These are phyloP conservation scores for Sporothrix brasiliensis DNA, from an alignment of 2,329 filamentous ascomycete genomes.

Conservation along the genomic window DNA sequence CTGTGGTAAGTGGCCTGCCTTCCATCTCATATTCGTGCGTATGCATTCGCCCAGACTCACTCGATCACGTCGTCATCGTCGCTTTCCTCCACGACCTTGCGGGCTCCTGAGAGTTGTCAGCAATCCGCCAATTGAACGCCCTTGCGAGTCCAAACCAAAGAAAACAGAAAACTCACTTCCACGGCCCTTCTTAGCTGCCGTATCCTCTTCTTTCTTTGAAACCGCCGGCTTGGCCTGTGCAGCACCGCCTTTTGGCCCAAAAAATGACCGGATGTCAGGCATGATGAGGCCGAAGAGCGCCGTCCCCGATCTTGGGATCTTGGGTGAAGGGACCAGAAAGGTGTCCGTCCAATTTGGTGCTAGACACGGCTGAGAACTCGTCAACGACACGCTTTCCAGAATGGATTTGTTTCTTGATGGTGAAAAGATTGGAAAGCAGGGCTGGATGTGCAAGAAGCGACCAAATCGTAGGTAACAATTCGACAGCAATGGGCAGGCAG, in stretches of 20 bases:
- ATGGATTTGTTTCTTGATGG: neutral
- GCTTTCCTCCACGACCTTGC: constrained; percentile 40
- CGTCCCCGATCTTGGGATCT: neutral
- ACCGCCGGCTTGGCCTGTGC: constrained; percentile 46
- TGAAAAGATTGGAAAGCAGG: neutral
- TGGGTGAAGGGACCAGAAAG: constrained; percentile 9
- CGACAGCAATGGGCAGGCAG: constrained; percentile 8
- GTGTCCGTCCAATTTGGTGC: constrained; percentile 10
- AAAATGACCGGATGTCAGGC: constrained; percentile 75
- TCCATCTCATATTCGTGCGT: neutral
- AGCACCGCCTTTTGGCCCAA: constrained; percentile 62
- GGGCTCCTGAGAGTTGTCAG: constrained; percentile 35
- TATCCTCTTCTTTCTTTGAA: constrained; percentile 45
- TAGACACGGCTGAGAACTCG: neutral
- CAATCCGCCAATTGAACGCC: neutral
- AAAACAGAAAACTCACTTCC: constrained; percentile 31
- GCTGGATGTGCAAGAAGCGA: neutral
- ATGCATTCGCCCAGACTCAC: constrained; percentile 42
- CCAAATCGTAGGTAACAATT: constrained; percentile 23
- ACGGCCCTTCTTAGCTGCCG: constrained; percentile 39
- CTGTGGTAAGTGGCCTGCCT: constrained; percentile 3
- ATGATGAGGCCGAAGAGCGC: constrained; percentile 46
- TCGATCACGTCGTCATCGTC: constrained; percentile 38
- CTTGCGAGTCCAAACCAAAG: neutral
- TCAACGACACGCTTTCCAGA: neutral